phyloP scores from a whole-genome alignment of 2,329 filamentous ascomycete genomes.

The Calonectria pteridis region DNA sequence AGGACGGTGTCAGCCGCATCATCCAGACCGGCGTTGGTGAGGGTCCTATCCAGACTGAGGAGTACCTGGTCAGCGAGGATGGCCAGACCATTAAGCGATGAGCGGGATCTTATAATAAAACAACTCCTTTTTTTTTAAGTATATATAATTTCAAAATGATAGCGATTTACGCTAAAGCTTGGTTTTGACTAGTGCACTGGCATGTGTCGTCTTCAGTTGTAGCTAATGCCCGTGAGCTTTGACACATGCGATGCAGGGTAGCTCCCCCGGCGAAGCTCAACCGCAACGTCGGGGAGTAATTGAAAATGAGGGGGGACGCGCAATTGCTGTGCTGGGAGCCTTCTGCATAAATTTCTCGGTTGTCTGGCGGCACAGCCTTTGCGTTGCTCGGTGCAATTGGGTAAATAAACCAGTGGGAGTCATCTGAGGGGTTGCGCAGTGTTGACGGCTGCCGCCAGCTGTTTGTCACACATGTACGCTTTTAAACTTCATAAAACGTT shows the following conservation, averaged over 20 bases:
- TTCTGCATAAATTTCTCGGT: not conserved
- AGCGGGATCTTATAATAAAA: constrained; percentile 3
- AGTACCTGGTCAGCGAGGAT: constrained; percentile 79
- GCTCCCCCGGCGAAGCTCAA: not conserved
- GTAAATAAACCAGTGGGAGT: not conserved
- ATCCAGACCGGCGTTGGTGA: constrained; percentile 94
- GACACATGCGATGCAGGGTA: not conserved
- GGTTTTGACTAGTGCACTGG: not conserved
- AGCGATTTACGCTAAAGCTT: not conserved
- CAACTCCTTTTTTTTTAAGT: not conserved
- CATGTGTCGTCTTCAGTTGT: not conserved
- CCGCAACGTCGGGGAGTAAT: not conserved
- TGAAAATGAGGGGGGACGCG: not conserved
- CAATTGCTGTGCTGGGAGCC: not conserved
- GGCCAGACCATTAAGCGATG: constrained; percentile 62
- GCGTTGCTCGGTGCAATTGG: not conserved
- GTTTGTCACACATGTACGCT: not conserved
- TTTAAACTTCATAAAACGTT: not conserved
- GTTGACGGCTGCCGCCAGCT: not conserved
- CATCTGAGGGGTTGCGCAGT: not conserved
- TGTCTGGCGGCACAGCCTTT: not conserved
- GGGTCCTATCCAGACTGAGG: constrained; percentile 84
- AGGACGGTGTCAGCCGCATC: constrained; percentile 85
- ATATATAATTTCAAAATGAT: constrained; percentile 7
- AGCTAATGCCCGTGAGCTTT: not conserved